Base-by-base conservation (phyloP, 371 early-diverging fungal genomes). In the Blakeslea trispora region DNA sequence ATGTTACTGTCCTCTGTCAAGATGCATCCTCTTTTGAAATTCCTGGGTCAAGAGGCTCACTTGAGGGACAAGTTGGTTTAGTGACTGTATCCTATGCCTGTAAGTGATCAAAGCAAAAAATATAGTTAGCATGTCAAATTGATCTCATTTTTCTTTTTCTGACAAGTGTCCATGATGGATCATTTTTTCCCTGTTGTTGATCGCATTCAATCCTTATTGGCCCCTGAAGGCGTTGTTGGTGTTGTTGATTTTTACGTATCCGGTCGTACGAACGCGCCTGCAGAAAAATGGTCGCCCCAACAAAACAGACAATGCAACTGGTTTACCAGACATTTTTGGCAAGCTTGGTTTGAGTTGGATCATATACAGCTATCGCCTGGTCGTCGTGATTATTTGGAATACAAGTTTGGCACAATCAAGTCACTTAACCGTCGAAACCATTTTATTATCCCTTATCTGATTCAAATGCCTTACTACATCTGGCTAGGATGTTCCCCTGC, bases 71-170 rank as follows among this genome's bases (percentile, higher is more conserved):
- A 43, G 80, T 89, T 24, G 85, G 88, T 32, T 63, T 92, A 19
- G 75, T 93, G 23, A 92, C 92, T 48, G 86, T 92, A 81, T 90
- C 89, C 2, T 93, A 93, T 74, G 90, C 92, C n/a, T 80, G 78
- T 72, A 74, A 67, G 68, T 60, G 10, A 19, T 23, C 17, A 41
- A 2, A 31, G 23, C 11, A 18, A 9, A 23, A 11, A 18, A 37
- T 42, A n/a, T 3, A 48, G 17, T 6, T 50, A 35, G n/a, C n/a
- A n/a, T n/a, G n/a, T n/a, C n/a, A n/a, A n/a, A n/a, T n/a, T n/a
- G n/a, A n/a, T n/a, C n/a, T n/a, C n/a, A n/a, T n/a, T n/a, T n/a
- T 7, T 31, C 13, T 32, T 14, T 17, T 45, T 18, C 8, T 14
- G 17, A 21, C 34, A 72, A n/a, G 78, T 93, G 39, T 89, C 92